phyloP scores from a whole-genome alignment of 768 basidiomycete species.

The Termitomyces sp. region DNA sequence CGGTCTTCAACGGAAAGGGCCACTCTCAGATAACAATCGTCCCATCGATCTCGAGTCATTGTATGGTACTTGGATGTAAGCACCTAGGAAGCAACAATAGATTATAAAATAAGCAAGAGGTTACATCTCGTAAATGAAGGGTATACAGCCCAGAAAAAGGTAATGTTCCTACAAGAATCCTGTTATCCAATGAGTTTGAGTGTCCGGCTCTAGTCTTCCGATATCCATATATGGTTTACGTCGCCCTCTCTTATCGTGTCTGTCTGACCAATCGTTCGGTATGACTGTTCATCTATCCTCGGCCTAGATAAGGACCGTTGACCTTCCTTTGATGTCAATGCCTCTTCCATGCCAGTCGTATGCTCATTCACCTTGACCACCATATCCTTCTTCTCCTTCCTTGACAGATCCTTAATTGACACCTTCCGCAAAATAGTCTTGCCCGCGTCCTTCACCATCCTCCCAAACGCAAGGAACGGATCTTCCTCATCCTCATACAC shows the following conservation, averaged over 20 bases:
- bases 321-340: neutral
- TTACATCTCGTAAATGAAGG: neutral
- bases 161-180: neutral
- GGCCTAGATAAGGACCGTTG: neutral
- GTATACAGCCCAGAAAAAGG: constrained; percentile 6
- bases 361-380: constrained; percentile 3
- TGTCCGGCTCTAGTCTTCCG: constrained; percentile 4
- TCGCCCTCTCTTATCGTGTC: constrained; percentile 22
- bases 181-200: neutral
- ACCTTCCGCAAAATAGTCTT: constrained; percentile 47
- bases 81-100: neutral
- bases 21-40: neutral
- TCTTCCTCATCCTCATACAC: constrained; percentile 31
- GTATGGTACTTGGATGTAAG: neutral
- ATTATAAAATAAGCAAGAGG: constrained; percentile 7
- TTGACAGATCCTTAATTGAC: constrained; percentile 28
- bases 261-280: constrained; percentile 20
- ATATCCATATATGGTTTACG: constrained; percentile 14
- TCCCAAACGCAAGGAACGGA: constrained; percentile 43
- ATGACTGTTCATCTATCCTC: constrained; percentile 18
- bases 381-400: constrained; percentile 7
- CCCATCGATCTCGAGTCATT: neutral
- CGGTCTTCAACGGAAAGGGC: neutral
- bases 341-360: neutral
- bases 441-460: constrained; percentile 45